phyloP scores from a whole-genome alignment of 768 basidiomycete genomes.

The Xerocomus brunneocitrinus region DNA sequence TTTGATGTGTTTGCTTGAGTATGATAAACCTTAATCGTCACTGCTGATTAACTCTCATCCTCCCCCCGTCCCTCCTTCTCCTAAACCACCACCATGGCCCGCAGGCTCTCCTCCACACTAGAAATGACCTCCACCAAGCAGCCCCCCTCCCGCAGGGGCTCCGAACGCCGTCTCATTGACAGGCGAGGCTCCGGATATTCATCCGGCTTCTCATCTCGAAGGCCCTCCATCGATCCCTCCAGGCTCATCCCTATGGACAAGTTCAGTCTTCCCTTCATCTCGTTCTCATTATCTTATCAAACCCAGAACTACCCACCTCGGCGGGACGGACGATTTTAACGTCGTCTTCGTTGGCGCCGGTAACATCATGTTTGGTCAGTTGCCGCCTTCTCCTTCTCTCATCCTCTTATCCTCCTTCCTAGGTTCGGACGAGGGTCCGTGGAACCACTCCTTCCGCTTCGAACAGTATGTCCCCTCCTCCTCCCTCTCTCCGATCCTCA shows the following conservation, averaged over 20 bases:
- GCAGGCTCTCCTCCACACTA: slow-evolving; percentile 26
- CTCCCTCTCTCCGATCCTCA: slow-evolving; percentile 7
- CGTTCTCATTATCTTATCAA: slow-evolving; percentile 2
- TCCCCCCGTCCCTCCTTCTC: background rate
- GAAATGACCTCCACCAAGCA: slow-evolving; percentile 31
- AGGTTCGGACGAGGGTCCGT: slow-evolving; percentile 87
- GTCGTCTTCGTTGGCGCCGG: slow-evolving; percentile 94
- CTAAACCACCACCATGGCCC: slow-evolving; percentile 20
- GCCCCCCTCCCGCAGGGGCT: slow-evolving; percentile 40
- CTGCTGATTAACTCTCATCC: slow-evolving; percentile 5
- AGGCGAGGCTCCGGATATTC: slow-evolving; percentile 46
- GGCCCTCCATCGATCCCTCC: slow-evolving; percentile 73
- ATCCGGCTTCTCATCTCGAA: slow-evolving; percentile 49
- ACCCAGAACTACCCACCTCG: slow-evolving; percentile 45
- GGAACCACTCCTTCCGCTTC: slow-evolving; percentile 90
- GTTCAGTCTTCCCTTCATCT: slow-evolving; percentile 34
- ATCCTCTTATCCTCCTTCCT: slow-evolving; percentile 4
- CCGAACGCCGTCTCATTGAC: slow-evolving; percentile 41
- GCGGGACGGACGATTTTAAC: slow-evolving; percentile 77
- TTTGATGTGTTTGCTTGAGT: background rate
- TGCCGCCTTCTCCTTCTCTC: background rate
- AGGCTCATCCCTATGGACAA: slow-evolving; percentile 78
- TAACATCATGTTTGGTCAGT: slow-evolving; percentile 93
- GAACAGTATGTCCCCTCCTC: slow-evolving; percentile 58
- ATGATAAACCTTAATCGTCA: slow-evolving; percentile 17